A percentile compares a stretch with the other conserved stretches of the same genome.
phyloP scores from a whole-genome alignment of 768 basidiomycete genomes.

The Boletus sensibilis region DNA sequence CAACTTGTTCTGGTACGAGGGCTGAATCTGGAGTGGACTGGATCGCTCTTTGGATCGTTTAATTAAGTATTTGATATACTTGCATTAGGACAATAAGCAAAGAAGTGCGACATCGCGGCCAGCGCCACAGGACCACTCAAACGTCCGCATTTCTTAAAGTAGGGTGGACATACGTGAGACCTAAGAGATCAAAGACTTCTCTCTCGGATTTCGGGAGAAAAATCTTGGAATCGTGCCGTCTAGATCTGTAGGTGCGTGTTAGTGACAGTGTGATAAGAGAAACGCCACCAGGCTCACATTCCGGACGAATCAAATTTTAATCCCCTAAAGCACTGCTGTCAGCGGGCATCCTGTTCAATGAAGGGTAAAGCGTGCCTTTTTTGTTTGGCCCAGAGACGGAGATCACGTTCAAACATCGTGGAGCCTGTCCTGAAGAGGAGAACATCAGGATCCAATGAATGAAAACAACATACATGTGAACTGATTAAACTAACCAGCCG shows the following conservation, averaged over 20 bases:
- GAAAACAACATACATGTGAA: background rate
- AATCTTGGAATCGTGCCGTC: conserved; percentile 59
- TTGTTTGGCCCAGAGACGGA: conserved; percentile 71
- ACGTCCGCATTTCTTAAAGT: conserved; percentile 68
- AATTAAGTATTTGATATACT: background rate
- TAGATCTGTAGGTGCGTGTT: conserved; percentile 34
- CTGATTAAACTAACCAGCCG: conserved; percentile 63
- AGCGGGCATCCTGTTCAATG: background rate
- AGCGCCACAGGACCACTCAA: conserved; percentile 29
- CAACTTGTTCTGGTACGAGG: background rate
- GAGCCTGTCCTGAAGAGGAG: conserved; percentile 68
- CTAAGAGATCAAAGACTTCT: conserved; percentile 71
- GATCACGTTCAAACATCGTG: conserved; percentile 85
- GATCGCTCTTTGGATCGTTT: background rate
- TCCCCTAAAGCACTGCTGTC: conserved; percentile 44
- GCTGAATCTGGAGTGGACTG: background rate
- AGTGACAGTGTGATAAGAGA: background rate
- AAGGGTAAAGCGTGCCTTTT: conserved; percentile 40
- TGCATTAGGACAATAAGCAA: background rate
- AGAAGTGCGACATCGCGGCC: background rate
- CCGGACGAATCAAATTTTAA: conserved; percentile 84
- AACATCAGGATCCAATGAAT: background rate
- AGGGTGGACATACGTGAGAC: conserved; percentile 70
- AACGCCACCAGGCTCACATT: conserved; percentile 46
- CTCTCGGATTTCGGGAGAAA: conserved; percentile 63